phyloP scores from a whole-genome alignment of 176 grass and related monocot genomes.

The Hordeum marinum region DNA sequence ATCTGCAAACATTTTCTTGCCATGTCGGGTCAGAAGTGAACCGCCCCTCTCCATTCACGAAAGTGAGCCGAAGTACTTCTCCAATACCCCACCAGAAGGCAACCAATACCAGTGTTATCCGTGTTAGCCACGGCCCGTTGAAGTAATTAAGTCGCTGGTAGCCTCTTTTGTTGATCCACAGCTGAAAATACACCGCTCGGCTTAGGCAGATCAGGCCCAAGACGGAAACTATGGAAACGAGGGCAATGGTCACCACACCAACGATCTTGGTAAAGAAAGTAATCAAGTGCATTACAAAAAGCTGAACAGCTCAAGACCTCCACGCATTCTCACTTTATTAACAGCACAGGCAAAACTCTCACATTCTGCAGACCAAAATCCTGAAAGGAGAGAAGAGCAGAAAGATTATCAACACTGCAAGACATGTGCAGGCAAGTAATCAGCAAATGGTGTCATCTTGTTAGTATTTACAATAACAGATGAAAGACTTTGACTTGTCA shows the following conservation, averaged over 20 bases:
- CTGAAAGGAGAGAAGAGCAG: slow-evolving; percentile 20
- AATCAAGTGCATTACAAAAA: slow-evolving; percentile 64
- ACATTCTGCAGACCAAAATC: slow-evolving; percentile 9
- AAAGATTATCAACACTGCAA: not conserved
- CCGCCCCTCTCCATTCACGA: slow-evolving; percentile 45
- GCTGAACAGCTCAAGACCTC: not conserved
- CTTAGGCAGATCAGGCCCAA: slow-evolving; percentile 70
- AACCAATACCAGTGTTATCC: slow-evolving; percentile 59
- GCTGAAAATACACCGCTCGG: slow-evolving; percentile 64
- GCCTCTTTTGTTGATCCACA: slow-evolving; percentile 54
- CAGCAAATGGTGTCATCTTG: not conserved
- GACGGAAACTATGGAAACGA: slow-evolving; percentile 52
- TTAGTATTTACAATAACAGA: not conserved
- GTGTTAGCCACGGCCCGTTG: slow-evolving; percentile 71
- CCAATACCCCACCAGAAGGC: slow-evolving; percentile 80
- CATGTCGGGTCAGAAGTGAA: slow-evolving; percentile 46
- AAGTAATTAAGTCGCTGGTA: slow-evolving; percentile 78
- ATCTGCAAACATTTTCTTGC: slow-evolving; percentile 63
- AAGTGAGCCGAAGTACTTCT: slow-evolving; percentile 65
- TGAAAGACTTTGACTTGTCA: not conserved
- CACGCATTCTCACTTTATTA: slow-evolving; percentile 43
- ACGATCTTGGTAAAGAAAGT: slow-evolving; percentile 58
- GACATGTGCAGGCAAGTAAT: not conserved
- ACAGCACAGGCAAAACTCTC: not conserved
- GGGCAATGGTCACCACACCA: slow-evolving; percentile 85